Conservation (phyloP, 306 rosid genomes). For the Dryas drummondii region DNA sequence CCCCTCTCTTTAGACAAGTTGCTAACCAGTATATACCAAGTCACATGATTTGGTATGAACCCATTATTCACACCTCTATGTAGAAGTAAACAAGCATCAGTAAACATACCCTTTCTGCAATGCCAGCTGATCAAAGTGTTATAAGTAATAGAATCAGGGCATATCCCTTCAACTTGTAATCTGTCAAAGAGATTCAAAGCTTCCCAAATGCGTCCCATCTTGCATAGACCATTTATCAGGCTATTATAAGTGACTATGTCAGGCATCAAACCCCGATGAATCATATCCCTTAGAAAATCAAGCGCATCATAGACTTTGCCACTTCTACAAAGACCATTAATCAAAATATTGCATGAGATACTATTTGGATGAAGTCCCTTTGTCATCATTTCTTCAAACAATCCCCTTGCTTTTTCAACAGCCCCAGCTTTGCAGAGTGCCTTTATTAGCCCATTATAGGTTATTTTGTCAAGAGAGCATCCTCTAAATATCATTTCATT, state of each 20-base stretch:
- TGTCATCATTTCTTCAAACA: constrained; percentile 78
- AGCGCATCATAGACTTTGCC: constrained; percentile 71
- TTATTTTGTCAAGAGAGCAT: constrained; percentile 72
- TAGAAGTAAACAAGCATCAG: constrained; percentile 67
- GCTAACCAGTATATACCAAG: constrained; percentile 72
- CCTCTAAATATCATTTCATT: constrained; percentile 82
- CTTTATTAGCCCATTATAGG: constrained; percentile 77
- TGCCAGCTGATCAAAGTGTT: constrained; percentile 72
- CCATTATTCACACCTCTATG: constrained; percentile 65
- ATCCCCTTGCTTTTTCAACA: constrained; percentile 61
- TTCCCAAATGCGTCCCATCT: constrained; percentile 52
- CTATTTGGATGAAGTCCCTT: constrained; percentile 53
- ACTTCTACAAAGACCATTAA: constrained; percentile 65
- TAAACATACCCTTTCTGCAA: constrained; percentile 58
- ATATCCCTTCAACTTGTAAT: constrained; percentile 64
- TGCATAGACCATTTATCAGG: constrained; percentile 84
- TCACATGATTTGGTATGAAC: constrained; percentile 62
- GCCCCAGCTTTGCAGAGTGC: constrained; percentile 75
- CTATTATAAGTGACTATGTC: constrained; percentile 86
- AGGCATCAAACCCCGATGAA: constrained; percentile 64
- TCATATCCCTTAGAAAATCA: constrained; percentile 68
- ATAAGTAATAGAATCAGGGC: constrained; percentile 72
- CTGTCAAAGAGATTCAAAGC: constrained; percentile 71
- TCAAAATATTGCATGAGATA: constrained; percentile 71
- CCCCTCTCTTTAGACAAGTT: constrained; percentile 40